Base-by-base conservation (phyloP, 176 grass and related monocot genomes). In the Chloris gayana region DNA sequence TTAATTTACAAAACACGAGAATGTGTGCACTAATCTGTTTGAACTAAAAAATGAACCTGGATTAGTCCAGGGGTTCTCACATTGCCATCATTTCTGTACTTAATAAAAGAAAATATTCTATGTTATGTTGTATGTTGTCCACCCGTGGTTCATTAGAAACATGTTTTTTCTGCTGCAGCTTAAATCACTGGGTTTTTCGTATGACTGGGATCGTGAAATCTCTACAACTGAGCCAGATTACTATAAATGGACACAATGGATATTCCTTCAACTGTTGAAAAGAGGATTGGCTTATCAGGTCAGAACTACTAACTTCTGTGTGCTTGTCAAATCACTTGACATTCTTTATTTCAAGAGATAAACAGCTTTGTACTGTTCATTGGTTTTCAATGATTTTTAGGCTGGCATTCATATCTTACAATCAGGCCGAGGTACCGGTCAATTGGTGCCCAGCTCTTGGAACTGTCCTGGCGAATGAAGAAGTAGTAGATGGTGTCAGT, bases 401-500 rank as follows among this genome's bases (percentile, higher is more conserved):
- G 90, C 79, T 88, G 70, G 76, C 87, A 84, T 91, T 90, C 79
- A 69, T 86, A 84, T 91, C 78, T 79, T 78, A 64, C 82, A 85
- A 88, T 90, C 89, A 94, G 95, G 95, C 95, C 75, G 92, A 95
- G 87, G 92, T 98, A 77, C 95, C 92, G 38, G 95, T 98, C 80
- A 98, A 98, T 75, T 98, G 95, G 95, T 98, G 95, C 86, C 95
- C 95, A 85, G 92, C 86, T 85, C 95, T 98, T 89, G 95, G 92
- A 84, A 98, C 96, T 79, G 92, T 98, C 86, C 74, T 98, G 86
- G 92, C 92, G 17, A 98, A 98, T 82, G 96, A 98, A 86, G 95
- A 93, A 83, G 92, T 95, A 57, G 51, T 95, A 54, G 86, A 98
- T 79, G 96, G 92, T 89, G 87, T 98, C 31, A 98, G 96, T 70